phyloP scores from a whole-genome alignment of 257 asterid genomes.

The Striga asiatica region DNA sequence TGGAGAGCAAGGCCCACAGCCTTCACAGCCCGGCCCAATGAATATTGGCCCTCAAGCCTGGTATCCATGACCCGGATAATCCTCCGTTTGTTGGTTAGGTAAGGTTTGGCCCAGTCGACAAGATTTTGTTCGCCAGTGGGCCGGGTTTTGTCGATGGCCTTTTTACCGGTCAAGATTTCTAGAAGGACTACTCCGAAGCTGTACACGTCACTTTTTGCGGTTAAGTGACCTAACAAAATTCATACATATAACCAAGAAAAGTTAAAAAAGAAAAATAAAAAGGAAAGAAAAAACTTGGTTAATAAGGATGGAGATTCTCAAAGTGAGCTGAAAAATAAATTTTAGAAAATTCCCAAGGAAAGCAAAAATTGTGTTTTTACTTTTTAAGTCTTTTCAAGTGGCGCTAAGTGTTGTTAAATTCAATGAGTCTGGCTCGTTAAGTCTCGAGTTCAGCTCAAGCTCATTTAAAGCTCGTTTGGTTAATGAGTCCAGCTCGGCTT shows the following conservation, averaged over 20 bases:
- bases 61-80: slow-evolving; percentile 40
- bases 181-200: slow-evolving; percentile 70
- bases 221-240: slow-evolving; percentile 77
- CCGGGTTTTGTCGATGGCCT: slow-evolving; percentile 66
- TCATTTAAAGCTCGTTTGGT: no score
- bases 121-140: slow-evolving; percentile 58
- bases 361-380: no score
- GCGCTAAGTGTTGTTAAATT: no score
- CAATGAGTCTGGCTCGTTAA: no score
- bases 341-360: no score
- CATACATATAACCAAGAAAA: no score
- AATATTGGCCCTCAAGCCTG: slow-evolving; percentile 59
- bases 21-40: slow-evolving; percentile 30
- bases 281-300: background rate
- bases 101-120: slow-evolving; percentile 75
- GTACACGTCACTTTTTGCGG: slow-evolving; percentile 69
- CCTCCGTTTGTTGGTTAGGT: slow-evolving; percentile 50
- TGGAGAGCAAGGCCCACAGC: slow-evolving; percentile 45
- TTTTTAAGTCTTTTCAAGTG: no score
- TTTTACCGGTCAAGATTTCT: slow-evolving; percentile 57
- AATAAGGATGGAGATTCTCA: background rate
- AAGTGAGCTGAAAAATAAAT: no score
- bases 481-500: no score
- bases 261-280: background rate
- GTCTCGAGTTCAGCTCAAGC: no score